Evolutionary conservation across 805 yeast genomes (phyloP), one percentile per base, ranked within the genome.

Genomic region (Saccharomycopsis malanga): DNA sequence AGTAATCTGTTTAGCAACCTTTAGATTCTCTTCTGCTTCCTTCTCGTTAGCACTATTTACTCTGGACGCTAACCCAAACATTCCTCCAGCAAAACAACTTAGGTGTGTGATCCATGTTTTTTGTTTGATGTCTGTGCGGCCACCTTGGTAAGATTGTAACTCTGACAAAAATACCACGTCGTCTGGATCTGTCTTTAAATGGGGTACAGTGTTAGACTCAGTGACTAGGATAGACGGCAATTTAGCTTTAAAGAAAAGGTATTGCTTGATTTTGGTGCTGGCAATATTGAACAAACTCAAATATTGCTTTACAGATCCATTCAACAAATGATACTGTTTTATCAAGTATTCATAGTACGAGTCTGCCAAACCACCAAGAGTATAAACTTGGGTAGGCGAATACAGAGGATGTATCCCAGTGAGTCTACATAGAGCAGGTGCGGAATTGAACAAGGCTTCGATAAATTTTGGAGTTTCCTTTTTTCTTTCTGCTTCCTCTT

Each of bases 51-150:
- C 12, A 32, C 54, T 46, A 3, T 18, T 38, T 1, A 74, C 46
- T 39, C 62, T 68, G 4, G 75, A 64, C 1, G 75, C 76, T 22
- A 76, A 56, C 0, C 74, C 74, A 55, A 72, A 63, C 70, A 73
- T 74, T 2, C 80, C 76, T 14, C 80, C 81, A 3, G 74, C 62
- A 47, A 71, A 74, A 54, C 83, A 78, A 4, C 73, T 58, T 40
- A 74, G 60, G 51, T 74, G 78, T 24, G 71, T 63, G 67, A 71
- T 39, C 44, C 45, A 39, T 36, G 52, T 50, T 29, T 49, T 32
- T 41, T 38, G 50, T n/a, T n/a, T 49, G 53, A 34, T 45, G 2
- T 48, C 45, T 1, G 48, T 42, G 17, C 17, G 17, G 7, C 18
- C 6, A 2, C 49, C 45, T 3, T 53, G 42, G 3, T 58, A 56